Evolutionary conservation across 257 asterid genomes (phyloP), one percentile per base, ranked within the genome.

Genomic region (Solanum clarkiae): DNA sequence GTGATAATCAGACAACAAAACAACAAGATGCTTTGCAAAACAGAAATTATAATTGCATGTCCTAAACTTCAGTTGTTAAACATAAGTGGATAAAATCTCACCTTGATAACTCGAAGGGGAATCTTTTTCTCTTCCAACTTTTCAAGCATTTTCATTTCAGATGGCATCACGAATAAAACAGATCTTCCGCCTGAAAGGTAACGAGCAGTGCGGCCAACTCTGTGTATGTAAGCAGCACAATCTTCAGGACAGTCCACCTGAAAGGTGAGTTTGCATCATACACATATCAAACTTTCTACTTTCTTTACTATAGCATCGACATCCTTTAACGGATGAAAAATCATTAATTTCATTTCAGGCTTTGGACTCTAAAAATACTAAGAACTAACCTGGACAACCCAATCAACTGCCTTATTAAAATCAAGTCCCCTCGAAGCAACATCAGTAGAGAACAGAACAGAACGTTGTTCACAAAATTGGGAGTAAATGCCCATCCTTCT

Each of bases 141-240:
- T 80, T 92, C 94, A 32, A 95, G 88, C 95, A 97, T 97, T 84
- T 92, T 93, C 84, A 88, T 89, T 88, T 97, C 99, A 6, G 99
- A 93, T 80, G 98, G 99, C 68, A 89, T 83, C 77, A 97, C 93
- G 86, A 97, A 97, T 84, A 97, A 88, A 80, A 97, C 86, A 84
- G 99, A 92, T 88, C 88, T 94, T 86, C 99, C 99, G 63, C 93
- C 92, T 54, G 99, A 95, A 86, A 86, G 90, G 92, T 94, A 95
- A 79, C 99, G 98, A 84, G 99, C 99, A 88, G 99, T 97, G 53
- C 99, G 93, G 59, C 99, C 99, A 85, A 95, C 99, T 92, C 98
- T 93, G 88, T 97, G 99, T 88, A 95, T 92, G 94, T 97, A 97
- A 16, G 98, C 85, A 85, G 92, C 98, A 84, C 91, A 96, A 74